Evolutionary conservation across 1,284 basidiomycete species (phyloP), one percentile per base, ranked within the genome.

Genomic region (Phylloboletellus chloephorus): DNA sequence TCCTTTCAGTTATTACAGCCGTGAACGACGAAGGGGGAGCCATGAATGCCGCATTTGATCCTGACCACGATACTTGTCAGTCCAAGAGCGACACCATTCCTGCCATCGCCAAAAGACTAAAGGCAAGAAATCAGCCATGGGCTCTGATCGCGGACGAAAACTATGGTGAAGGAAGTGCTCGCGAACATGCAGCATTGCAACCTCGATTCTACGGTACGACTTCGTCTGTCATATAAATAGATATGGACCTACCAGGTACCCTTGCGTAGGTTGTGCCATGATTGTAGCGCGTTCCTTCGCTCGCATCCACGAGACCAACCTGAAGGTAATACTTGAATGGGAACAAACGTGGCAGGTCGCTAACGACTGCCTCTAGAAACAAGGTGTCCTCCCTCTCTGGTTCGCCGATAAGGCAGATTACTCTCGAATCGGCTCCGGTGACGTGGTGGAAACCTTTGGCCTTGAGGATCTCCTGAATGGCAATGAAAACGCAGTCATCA

Each of bases 301-400:
- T 49, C 88, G 96, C 50, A 99, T 99, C 48, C 96, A 99, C 67
- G 92, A 98, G 68, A 97, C 94, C 10, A 98, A 98, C 67, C 69
- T 97, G 47, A 96, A 96, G 73, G 88, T 85, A 51, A 30, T 70
- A 53, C 20, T 30, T 11, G 12, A 37, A 26, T n/a, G 26, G 12
- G 5, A 12, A 24, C 22, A 26, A 36, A 1, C 19, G 19, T 28
- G 12, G 7, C 35, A 39, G 29, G 26, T 11, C 26, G 31, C 40
- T 47, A 23, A 49, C 20, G 22, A 37, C 48, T 13, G 11, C 37
- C 30, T 47, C 38, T 53, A 94, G 86, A 97, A 97, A 79, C 93
- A 97, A 78, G 93, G 92, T 35, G 70, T 97, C 38, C 72, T 97
- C 11, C 94, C 93, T 7, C 69, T 97, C 7, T 95, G 90, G 84